These are phyloP conservation scores for Rubia occidens DNA, from an alignment of 305 asterid species.

Conservation along the genomic window DNA sequence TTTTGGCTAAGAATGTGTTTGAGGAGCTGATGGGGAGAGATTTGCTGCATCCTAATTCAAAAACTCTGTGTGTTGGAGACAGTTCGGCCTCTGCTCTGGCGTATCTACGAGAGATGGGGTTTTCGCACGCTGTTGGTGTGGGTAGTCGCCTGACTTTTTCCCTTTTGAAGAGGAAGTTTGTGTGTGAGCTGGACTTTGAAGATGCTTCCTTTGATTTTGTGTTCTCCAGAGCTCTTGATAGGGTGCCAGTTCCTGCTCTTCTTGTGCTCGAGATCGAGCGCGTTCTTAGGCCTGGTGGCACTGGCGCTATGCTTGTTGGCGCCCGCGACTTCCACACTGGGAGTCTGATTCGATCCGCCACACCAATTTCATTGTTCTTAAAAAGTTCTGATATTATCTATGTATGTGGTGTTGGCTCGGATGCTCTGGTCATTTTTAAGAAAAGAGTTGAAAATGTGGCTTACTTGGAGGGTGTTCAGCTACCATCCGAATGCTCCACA, in stretches of 20 bases:
- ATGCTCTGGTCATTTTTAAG: slow-evolving; percentile 47
- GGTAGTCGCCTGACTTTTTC: slow-evolving; percentile 67
- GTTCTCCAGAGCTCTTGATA: slow-evolving; percentile 57
- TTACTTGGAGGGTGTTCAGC: slow-evolving; percentile 37
- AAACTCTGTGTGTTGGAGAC: slow-evolving; percentile 60
- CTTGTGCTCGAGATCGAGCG: slow-evolving; percentile 76
- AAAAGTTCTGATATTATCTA: slow-evolving; percentile 50
- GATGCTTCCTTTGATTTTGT: slow-evolving; percentile 63
- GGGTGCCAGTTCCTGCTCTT: slow-evolving; percentile 60
- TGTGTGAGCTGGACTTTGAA: slow-evolving; percentile 54
- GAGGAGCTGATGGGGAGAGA: slow-evolving; percentile 44
- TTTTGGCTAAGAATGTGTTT: slow-evolving; percentile 42
- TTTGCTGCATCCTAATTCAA: slow-evolving; percentile 46
- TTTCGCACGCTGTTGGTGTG: slow-evolving; percentile 38
- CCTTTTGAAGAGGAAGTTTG: slow-evolving; percentile 51
- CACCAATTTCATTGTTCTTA: slow-evolving; percentile 38
- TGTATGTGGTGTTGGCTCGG: slow-evolving; percentile 43
- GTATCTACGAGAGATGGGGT: slow-evolving; percentile 55
- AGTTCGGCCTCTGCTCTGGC: slow-evolving; percentile 41
- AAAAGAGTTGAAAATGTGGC: slow-evolving; percentile 35
- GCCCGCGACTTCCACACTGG: slow-evolving; percentile 32
- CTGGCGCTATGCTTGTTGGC: slow-evolving; percentile 56
- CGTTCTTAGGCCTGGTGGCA: slow-evolving; percentile 66
- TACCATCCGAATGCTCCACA: slow-evolving; percentile 57
- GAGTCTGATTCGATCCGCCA: slow-evolving; percentile 36